Evolutionary conservation across 495 filamentous ascomycete genomes (phyloP).

Genomic region (Penicillium macrosclerotiorum): DNA sequence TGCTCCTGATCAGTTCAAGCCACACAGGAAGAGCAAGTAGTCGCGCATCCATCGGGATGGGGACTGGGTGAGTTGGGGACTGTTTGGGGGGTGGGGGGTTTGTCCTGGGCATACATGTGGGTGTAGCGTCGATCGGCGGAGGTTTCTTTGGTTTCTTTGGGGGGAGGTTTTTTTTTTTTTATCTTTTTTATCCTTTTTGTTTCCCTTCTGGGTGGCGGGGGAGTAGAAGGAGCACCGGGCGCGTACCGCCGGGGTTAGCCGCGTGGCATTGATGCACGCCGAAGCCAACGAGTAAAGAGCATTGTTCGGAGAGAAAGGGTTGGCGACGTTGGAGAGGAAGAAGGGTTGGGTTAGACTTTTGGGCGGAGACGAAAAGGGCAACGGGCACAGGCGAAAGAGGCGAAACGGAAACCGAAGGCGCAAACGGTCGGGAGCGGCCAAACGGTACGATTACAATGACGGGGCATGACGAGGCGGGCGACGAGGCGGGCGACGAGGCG

Average conservation of each 20-base stretch:
- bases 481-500: no score
- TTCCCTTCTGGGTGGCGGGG: no score
- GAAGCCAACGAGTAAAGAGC: background rate
- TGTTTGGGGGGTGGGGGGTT: no score
- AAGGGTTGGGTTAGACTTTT: no score
- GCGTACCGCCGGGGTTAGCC: constrained; percentile 19
- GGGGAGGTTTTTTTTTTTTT: no score
- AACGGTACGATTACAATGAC: no score
- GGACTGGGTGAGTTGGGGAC: no score
- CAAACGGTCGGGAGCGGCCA: constrained; percentile 11
- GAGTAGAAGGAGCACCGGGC: constrained; percentile 16
- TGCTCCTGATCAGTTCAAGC: background rate
- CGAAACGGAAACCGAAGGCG: constrained; percentile 5
- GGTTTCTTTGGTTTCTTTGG: constrained; percentile 15
- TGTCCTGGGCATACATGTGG: constrained; percentile 18
- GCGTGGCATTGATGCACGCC: constrained; percentile 21
- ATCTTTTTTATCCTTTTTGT: no score
- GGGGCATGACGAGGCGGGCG: no score
- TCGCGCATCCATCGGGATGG: background rate
- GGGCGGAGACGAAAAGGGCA: background rate
- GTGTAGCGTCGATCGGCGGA: constrained; percentile 17
- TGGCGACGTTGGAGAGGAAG: no score
- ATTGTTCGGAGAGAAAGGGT: constrained; percentile 1
- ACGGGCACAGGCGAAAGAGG: background rate
- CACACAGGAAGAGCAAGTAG: background rate